Evolutionary conservation across 176 grass and related monocot species (phyloP).

Genomic region (Cenchrus fungigraminus): DNA sequence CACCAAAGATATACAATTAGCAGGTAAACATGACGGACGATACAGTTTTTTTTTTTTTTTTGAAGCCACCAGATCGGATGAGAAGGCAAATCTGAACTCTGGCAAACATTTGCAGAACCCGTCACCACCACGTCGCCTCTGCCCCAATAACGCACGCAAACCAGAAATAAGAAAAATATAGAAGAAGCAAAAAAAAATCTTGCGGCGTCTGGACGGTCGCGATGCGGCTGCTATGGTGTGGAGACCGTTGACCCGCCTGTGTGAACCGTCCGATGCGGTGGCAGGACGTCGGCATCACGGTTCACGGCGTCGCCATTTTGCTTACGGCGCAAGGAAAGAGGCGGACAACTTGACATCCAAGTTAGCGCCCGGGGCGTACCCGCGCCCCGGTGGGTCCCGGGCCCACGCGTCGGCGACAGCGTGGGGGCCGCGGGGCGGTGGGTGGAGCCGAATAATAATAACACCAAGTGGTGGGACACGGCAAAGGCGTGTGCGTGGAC

Average conservation of each 20-base stretch:
- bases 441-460: neutral
- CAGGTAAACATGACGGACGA: neutral
- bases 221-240: constrained; percentile 2
- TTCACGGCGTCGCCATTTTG: constrained; percentile 41
- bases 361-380: neutral
- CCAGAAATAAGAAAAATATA: neutral
- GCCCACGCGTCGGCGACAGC: neutral
- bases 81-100: constrained; percentile 19
- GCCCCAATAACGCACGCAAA: constrained; percentile 33
- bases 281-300: constrained; percentile 21
- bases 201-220: neutral
- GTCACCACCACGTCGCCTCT: constrained; percentile 29
- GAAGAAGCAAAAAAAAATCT: neutral
- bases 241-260: constrained; percentile 14
- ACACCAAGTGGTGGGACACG: constrained; percentile 3
- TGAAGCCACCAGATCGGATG: neutral
- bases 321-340: constrained; percentile 53
- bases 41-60: no score
- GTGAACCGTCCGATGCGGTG: constrained; percentile 40
- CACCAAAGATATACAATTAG: neutral
- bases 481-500: constrained; percentile 57
- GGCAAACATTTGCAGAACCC: neutral
- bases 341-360: constrained; percentile 36
- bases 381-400: neutral
- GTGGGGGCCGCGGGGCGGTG: neutral